These are phyloP conservation scores for Cladosporium sp. DNA, from an alignment of 2,329 filamentous ascomycete genomes.

Conservation along the genomic window DNA sequence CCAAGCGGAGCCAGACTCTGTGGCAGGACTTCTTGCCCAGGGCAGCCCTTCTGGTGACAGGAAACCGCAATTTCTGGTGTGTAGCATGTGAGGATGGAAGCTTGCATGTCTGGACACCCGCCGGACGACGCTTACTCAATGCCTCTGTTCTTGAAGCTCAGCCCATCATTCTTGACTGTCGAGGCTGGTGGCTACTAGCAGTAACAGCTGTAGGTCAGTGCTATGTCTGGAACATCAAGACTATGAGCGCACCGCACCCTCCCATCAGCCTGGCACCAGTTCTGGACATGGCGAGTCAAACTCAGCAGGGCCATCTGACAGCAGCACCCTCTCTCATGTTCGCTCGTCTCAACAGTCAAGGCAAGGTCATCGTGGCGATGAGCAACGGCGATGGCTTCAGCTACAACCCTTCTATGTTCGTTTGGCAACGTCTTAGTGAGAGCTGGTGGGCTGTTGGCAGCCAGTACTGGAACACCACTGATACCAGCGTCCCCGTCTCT, in stretches of 20 bases:
- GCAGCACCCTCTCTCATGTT: conserved; percentile 81
- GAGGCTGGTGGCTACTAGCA: conserved; percentile 83
- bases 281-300: conserved; percentile 78
- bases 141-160: conserved; percentile 85
- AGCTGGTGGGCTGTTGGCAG: conserved; percentile 97
- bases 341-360: conserved; percentile 83
- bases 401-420: conserved; percentile 79
- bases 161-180: conserved; percentile 87
- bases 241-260: conserved; percentile 71
- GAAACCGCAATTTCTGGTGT: conserved; percentile 86
- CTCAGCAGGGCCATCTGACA: conserved; percentile 73
- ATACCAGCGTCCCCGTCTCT: conserved; percentile 69
- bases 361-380: conserved; percentile 81
- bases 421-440: conserved; percentile 94
- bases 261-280: conserved; percentile 85
- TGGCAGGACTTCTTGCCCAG: conserved; percentile 94
- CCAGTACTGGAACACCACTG: conserved; percentile 98
- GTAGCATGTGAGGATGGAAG: conserved; percentile 91
- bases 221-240: conserved; percentile 89
- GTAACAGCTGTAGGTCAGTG: conserved; percentile 85
- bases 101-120: conserved; percentile 86
- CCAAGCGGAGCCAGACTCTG: conserved; percentile 71
- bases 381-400: conserved; percentile 93
- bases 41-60: conserved; percentile 83
- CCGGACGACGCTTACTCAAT: conserved; percentile 79